Conservation (phyloP, 2,329 filamentous ascomycete genomes). For the Scytalidium sp. region DNA sequence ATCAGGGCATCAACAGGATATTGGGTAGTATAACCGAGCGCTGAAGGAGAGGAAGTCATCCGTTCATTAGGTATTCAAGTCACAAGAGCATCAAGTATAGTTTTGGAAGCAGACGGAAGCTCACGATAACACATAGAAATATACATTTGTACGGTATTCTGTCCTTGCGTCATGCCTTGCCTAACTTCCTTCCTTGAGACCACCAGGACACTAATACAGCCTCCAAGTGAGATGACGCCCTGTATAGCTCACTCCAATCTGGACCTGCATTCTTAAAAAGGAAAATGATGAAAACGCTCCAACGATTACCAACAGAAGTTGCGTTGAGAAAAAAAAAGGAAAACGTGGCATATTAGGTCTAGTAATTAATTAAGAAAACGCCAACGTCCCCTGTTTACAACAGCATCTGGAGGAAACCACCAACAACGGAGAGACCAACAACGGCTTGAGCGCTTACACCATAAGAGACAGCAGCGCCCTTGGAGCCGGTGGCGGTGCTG, state of each 20-base stretch:
- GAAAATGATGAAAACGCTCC: conserved; percentile 22
- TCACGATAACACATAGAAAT: conserved; percentile 9
- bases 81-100: not conserved
- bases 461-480: conserved; percentile 34
- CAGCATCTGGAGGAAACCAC: conserved; percentile 40
- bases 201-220: not conserved
- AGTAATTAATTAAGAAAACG: conserved; percentile 30
- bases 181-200: not conserved
- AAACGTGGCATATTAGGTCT: conserved; percentile 32
- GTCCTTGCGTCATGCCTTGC: conserved; percentile 12
- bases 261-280: not conserved
- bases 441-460: conserved; percentile 31
- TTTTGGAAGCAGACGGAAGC: not conserved
- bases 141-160: conserved; percentile 24
- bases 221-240: not conserved
- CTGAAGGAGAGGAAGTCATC: conserved; percentile 11
- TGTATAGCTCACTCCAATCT: not conserved
- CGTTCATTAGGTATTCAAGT: too few species aligned
- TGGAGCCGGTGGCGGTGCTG: conserved; percentile 24
- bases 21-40: not conserved
- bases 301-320: conserved; percentile 6
- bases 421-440: conserved; percentile 40
- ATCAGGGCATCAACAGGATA: too few species aligned
- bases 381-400: conserved; percentile 37
- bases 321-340: conserved; percentile 20